phyloP scores from a whole-genome alignment of 2,329 filamentous ascomycete species.

The Arthrobotrys megalospora region DNA sequence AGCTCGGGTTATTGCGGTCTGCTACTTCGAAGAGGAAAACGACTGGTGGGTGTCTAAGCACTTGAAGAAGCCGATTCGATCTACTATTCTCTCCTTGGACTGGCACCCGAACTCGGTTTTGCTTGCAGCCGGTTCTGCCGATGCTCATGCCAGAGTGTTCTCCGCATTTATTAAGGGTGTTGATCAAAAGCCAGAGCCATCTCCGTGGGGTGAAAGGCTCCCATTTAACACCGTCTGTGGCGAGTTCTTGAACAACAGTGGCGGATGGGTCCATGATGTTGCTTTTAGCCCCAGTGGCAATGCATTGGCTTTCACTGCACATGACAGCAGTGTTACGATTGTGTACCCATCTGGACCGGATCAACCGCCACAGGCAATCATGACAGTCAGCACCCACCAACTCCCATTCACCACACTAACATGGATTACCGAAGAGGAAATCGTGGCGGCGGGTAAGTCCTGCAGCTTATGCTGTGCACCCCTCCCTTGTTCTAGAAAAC shows the following conservation, averaged over 20 bases:
- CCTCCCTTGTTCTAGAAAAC: slow-evolving; percentile 44
- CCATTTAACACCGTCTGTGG: slow-evolving; percentile 99
- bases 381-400: slow-evolving; percentile 89
- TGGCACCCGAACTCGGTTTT: slow-evolving; percentile 99
- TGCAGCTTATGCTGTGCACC: slow-evolving; percentile 67
- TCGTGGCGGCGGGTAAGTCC: slow-evolving; percentile 93
- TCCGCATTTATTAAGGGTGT: slow-evolving; percentile 97
- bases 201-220: slow-evolving; percentile 92
- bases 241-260: slow-evolving; percentile 94
- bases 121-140: slow-evolving; percentile 93
- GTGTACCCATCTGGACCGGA: slow-evolving; percentile 95
- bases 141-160: slow-evolving; percentile 94
- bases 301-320: slow-evolving; percentile 92
- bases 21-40: slow-evolving; percentile 99
- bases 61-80: slow-evolving; percentile 97
- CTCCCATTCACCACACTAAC: slow-evolving; percentile 93
- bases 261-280: slow-evolving; percentile 95
- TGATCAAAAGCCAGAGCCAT: slow-evolving; percentile 86
- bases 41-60: slow-evolving; percentile 99
- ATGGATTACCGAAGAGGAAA: slow-evolving; percentile 92
- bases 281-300: slow-evolving; percentile 93
- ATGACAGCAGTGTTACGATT: slow-evolving; percentile 96
- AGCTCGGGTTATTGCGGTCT: slow-evolving; percentile 93
- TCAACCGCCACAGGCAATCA: slow-evolving; percentile 88
- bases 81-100: slow-evolving; percentile 92